Evolutionary conservation across 371 early-diverging fungal species (phyloP).

Genomic region (Mortierella sp.): DNA sequence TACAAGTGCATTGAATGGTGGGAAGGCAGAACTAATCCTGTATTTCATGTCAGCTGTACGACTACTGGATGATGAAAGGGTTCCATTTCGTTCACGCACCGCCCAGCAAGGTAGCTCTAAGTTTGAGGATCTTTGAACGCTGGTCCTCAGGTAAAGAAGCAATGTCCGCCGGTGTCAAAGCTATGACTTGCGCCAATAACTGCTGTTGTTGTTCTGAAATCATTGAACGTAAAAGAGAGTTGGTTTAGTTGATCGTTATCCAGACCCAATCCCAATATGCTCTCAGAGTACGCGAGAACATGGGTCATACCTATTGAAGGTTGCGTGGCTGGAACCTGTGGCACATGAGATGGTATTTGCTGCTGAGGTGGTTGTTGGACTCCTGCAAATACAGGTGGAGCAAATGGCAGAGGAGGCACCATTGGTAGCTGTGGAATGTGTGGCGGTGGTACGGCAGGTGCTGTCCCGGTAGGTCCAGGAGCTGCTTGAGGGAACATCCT

Average conservation of each 20-base stretch:
- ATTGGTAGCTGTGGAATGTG: conserved; percentile 35
- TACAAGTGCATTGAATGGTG: too few relatives aligned
- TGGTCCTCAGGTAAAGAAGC: conserved; percentile 68
- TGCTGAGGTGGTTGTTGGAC: conserved; percentile 33
- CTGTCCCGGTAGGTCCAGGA: conserved; percentile 20
- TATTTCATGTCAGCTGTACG: too few relatives aligned
- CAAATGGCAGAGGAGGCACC: conserved; percentile 31
- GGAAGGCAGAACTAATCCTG: too few relatives aligned
- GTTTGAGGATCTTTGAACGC: conserved; percentile 60
- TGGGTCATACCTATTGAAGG: conserved; percentile 24
- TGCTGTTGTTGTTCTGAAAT: conserved; percentile 66
- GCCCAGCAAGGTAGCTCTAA: too few relatives aligned
- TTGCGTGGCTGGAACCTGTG: background rate
- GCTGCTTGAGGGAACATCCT: conserved; percentile 29
- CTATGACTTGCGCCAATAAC: conserved; percentile 65
- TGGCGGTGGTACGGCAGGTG: conserved; percentile 23
- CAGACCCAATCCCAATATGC: too few relatives aligned
- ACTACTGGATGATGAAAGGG: too few relatives aligned
- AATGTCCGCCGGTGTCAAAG: conserved; percentile 70
- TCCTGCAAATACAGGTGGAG: conserved; percentile 36
- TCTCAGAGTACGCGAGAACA: too few relatives aligned
- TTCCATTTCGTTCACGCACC: too few relatives aligned
- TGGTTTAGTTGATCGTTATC: background rate
- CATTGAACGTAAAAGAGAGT: conserved; percentile 1
- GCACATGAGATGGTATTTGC: background rate